Percentiles rank a stretch among this genome's conserved stretches.
Evolutionary conservation across 768 basidiomycete species (phyloP).

Genomic region (Pulveroboletus sp.): DNA sequence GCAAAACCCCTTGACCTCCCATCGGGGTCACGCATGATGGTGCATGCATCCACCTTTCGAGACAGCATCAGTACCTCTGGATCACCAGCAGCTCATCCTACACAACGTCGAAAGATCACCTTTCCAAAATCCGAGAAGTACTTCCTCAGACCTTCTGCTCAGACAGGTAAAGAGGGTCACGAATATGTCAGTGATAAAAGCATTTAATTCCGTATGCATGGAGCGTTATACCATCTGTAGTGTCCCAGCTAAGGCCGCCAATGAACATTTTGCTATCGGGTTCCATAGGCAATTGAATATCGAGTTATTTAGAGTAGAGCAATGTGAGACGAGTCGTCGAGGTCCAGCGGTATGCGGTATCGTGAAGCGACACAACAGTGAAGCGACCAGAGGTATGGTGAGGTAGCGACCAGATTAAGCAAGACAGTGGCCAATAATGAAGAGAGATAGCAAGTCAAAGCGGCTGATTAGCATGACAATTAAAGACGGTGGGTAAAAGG

Average conservation of each 20-base stretch:
- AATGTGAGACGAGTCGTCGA: slow-evolving; percentile 26
- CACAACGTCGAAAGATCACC: slow-evolving; percentile 34
- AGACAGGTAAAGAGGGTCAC: slow-evolving; percentile 19
- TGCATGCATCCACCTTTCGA: slow-evolving; percentile 67
- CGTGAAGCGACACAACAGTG: slow-evolving; percentile 32
- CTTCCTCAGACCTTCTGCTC: slow-evolving; percentile 54
- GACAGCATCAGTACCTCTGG: slow-evolving; percentile 10
- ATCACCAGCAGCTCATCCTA: neutral
- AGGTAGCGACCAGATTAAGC: slow-evolving; percentile 30
- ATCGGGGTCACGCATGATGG: slow-evolving; percentile 78
- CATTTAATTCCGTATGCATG: slow-evolving; percentile 21
- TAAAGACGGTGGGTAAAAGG: slow-evolving; percentile 18
- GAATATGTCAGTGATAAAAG: slow-evolving; percentile 24
- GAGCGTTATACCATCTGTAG: slow-evolving; percentile 70
- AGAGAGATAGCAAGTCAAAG: slow-evolving; percentile 19
- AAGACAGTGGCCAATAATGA: slow-evolving; percentile 28
- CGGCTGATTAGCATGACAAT: slow-evolving; percentile 27
- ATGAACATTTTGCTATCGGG: slow-evolving; percentile 82
- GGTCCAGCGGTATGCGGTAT: slow-evolving; percentile 36
- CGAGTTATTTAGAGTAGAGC: slow-evolving; percentile 27
- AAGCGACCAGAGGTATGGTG: slow-evolving; percentile 33
- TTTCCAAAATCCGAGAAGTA: slow-evolving; percentile 82
- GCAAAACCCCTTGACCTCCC: slow-evolving; percentile 81
- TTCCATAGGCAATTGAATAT: slow-evolving; percentile 28
- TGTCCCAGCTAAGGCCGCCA: slow-evolving; percentile 88